Percentiles rank a stretch among this genome's conserved stretches.
Conservation (phyloP, 2,329 filamentous ascomycete species). For the Ascochyta koolunga region DNA sequence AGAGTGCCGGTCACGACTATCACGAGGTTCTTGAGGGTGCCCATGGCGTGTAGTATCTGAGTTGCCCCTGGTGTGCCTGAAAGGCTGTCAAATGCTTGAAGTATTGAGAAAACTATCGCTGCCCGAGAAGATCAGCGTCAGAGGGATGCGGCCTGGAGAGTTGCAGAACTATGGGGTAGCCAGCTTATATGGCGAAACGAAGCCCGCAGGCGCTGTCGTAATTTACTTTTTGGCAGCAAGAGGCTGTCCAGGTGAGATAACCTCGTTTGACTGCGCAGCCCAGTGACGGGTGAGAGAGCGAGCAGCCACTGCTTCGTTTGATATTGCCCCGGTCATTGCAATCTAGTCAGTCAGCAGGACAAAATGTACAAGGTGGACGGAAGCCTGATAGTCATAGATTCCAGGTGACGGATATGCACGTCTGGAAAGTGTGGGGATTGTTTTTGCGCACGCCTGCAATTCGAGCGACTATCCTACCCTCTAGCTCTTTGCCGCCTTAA, state of each 20-base stretch:
- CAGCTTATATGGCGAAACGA: not conserved
- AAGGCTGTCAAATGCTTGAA: too few relatives aligned
- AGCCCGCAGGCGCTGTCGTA: not conserved
- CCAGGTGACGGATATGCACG: not conserved
- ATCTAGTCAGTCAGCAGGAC: not conserved
- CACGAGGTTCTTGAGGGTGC: constrained; percentile 58
- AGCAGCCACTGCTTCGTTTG: not conserved
- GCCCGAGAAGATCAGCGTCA: not conserved
- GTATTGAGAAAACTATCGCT: too few relatives aligned
- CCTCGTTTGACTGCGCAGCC: not conserved
- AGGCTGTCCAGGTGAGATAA: constrained; percentile 17
- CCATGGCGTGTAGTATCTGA: constrained; percentile 24
- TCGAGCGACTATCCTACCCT: constrained; percentile 7
- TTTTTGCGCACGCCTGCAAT: not conserved
- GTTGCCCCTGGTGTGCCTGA: not conserved
- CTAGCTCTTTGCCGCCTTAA: constrained; percentile 67
- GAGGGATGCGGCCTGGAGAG: not conserved
- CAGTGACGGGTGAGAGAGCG: constrained; percentile 20
- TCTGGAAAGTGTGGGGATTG: not conserved
- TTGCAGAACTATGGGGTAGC: not conserved
- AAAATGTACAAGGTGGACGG: too few relatives aligned
- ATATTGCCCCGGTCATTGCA: not conserved
- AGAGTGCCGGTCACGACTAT: constrained; percentile 67
- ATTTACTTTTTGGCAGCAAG: constrained; percentile 21
- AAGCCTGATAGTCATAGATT: not conserved